These are phyloP conservation scores for Ustilago shanxiensis DNA, from an alignment of 1,284 basidiomycete species.

Conservation along the genomic window DNA sequence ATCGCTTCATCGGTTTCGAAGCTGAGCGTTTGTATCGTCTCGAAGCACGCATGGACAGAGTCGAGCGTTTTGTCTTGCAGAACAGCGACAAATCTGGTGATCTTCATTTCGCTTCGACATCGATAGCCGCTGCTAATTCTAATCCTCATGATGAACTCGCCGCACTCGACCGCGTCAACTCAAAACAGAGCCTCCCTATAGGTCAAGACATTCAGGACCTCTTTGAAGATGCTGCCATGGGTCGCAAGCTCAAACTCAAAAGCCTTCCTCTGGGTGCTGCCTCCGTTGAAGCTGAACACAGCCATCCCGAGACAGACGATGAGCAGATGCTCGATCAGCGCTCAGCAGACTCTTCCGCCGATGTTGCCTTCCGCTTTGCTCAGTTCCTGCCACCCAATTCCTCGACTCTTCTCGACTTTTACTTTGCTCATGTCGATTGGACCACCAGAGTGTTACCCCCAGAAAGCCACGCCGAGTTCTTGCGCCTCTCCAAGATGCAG, in stretches of 20 bases:
- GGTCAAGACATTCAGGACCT: conserved; percentile 48
- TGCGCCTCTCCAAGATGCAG: conserved; percentile 44
- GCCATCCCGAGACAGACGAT: conserved; percentile 42
- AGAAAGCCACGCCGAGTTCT: conserved; percentile 25
- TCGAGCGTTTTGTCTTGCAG: conserved; percentile 27
- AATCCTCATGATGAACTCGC: conserved; percentile 18
- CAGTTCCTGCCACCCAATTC: conserved; percentile 36
- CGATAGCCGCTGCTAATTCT: conserved; percentile 5
- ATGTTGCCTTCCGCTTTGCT: conserved; percentile 51
- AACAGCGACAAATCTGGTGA: conserved; percentile 8
- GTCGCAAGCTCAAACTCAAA: conserved; percentile 45
- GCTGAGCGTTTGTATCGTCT: conserved; percentile 40
- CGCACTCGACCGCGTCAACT: conserved; percentile 5
- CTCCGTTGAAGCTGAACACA: conserved; percentile 14
- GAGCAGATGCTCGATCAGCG: conserved; percentile 49
- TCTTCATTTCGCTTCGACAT: conserved; percentile 11
- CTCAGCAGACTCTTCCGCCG: conserved; percentile 41
- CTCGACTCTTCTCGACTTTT: conserved; percentile 56
- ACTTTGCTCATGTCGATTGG: conserved; percentile 65
- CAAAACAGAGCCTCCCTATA: conserved; percentile 23
- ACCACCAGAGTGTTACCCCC: conserved; percentile 52
- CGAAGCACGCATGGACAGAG: conserved; percentile 41
- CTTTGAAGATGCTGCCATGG: conserved; percentile 52
- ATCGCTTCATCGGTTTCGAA: conserved; percentile 37
- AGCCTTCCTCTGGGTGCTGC: conserved; percentile 32